These are phyloP conservation scores for Noccaea caerulescens DNA, from an alignment of 345 rosid species.

Conservation along the genomic window DNA sequence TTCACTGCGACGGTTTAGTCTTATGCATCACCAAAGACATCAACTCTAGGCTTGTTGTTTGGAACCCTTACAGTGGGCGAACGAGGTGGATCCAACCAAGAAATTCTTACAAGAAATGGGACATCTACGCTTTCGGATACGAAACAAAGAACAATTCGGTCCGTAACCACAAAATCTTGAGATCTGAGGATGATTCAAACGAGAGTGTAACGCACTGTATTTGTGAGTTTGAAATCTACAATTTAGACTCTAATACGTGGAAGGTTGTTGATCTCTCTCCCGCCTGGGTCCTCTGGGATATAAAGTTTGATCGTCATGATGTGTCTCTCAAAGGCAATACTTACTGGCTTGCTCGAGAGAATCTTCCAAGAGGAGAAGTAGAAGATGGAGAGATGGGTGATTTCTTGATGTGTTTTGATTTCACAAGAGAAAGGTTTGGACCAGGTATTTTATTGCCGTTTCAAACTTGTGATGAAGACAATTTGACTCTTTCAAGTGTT, in stretches of 20 bases:
- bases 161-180: not conserved
- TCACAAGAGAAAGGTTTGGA: constrained; percentile 1
- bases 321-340: constrained; percentile 9
- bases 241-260: not conserved
- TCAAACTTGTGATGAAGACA: not conserved
- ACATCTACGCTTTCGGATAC: constrained; percentile 4
- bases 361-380: not conserved
- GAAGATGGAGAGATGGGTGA: not conserved
- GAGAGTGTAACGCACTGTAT: not conserved
- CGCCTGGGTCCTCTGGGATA: not conserved
- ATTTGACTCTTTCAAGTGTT: not conserved
- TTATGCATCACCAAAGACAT: constrained; percentile 14
- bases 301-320: not conserved
- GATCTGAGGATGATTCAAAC: not conserved
- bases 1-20: constrained; percentile 2
- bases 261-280: constrained; percentile 9
- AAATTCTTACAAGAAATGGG: not conserved
- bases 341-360: constrained; percentile 22
- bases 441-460: constrained; percentile 3
- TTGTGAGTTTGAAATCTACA: constrained; percentile 4
- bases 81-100: constrained; percentile 1
- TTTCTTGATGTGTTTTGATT: constrained; percentile 24
- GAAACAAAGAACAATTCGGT: not conserved
- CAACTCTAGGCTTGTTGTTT: not conserved
- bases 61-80: not conserved